phyloP scores from a whole-genome alignment of 345 rosid species.

The Capsella bursapastoris region DNA sequence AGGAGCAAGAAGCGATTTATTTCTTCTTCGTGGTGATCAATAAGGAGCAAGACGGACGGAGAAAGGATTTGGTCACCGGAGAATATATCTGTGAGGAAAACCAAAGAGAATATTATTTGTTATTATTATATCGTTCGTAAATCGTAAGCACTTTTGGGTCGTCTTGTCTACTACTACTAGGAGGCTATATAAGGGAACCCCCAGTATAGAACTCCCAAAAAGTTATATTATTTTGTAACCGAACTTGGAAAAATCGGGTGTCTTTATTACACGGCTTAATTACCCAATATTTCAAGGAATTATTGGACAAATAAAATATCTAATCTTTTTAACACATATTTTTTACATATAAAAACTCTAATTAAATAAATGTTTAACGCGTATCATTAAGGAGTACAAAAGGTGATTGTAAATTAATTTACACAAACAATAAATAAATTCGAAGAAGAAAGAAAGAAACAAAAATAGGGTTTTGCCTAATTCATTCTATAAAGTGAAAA shows the following conservation, averaged over 20 bases:
- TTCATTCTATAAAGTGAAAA: conserved; percentile 19
- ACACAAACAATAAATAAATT: neutral
- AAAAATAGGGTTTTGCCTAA: conserved; percentile 20
- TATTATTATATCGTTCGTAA: too few species aligned
- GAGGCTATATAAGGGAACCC: too few species aligned
- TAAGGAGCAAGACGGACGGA: too few species aligned
- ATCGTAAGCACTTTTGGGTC: neutral
- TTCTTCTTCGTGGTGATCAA: conserved; percentile 4
- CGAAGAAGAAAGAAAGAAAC: neutral
- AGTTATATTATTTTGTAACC: neutral
- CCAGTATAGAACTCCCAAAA: neutral
- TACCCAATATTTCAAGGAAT: neutral
- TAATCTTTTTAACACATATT: neutral
- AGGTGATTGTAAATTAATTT: neutral
- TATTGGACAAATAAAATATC: neutral
- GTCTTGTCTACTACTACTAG: neutral
- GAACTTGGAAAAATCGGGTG: conserved; percentile 6
- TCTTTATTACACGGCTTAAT: conserved; percentile 3
- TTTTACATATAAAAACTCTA: too few species aligned
- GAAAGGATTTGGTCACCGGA: neutral
- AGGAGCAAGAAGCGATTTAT: conserved; percentile 22
- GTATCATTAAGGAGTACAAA: neutral
- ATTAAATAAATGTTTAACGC: neutral
- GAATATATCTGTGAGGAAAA: neutral
- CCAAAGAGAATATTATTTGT: too few species aligned